Evolutionary conservation across 495 filamentous ascomycete genomes (phyloP).

Genomic region (Neurospora discreta): DNA sequence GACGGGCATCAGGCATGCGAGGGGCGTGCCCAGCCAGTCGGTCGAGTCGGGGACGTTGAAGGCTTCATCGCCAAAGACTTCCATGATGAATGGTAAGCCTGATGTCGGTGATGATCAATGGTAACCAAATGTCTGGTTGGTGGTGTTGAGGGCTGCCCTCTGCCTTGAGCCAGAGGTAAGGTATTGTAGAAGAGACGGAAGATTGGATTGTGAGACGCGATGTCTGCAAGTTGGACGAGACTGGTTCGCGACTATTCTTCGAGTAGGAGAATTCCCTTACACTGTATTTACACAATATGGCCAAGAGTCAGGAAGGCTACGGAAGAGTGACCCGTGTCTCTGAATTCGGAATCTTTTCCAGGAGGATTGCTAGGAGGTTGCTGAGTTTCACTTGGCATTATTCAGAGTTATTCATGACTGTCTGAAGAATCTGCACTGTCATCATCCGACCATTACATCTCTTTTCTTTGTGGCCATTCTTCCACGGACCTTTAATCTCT

Average conservation of each 20-base stretch:
- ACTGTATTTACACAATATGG: not conserved
- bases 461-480: not conserved
- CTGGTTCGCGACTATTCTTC: not conserved
- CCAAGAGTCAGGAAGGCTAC: not conserved
- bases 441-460: not conserved
- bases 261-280: not conserved
- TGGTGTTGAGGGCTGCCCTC: not conserved
- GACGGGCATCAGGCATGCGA: conserved; percentile 59
- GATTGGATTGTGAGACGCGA: not conserved
- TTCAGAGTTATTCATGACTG: too few relatives aligned
- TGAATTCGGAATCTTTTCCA: not conserved
- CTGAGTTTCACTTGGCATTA: too few relatives aligned
- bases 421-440: not conserved
- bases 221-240: not conserved
- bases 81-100: too few relatives aligned
- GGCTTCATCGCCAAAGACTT: conserved; percentile 17
- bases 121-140: not conserved
- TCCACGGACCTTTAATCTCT: not conserved
- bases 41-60: conserved; percentile 74
- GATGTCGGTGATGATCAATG: not conserved
- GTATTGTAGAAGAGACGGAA: not conserved
- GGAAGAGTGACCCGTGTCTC: not conserved
- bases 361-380: too few relatives aligned
- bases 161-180: not conserved
- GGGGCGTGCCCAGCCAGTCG: conserved; percentile 79